A percentile compares a stretch with the other conserved stretches of the same genome.
Conservation (phyloP, 345 rosid genomes). For the Pistacia integerrima region DNA sequence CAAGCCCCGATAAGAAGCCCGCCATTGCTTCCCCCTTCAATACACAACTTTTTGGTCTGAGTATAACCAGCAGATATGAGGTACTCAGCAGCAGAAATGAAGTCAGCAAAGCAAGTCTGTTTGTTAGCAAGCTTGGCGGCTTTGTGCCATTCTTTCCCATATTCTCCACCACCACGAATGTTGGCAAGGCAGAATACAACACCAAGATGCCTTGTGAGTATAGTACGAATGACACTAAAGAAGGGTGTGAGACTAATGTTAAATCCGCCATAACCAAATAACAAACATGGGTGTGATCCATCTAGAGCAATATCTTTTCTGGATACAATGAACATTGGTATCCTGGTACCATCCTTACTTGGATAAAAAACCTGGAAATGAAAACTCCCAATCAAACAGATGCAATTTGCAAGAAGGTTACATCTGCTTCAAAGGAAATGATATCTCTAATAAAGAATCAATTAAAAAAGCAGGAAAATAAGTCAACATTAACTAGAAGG, state of each 20-base stretch:
- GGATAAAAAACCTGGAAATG: conserved; percentile 69
- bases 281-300: conserved; percentile 89
- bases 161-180: conserved; percentile 97
- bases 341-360: conserved; percentile 77
- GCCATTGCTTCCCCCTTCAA: conserved; percentile 97
- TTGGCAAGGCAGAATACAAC: conserved; percentile 79
- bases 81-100: conserved; percentile 76
- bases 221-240: conserved; percentile 65
- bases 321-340: conserved; percentile 80
- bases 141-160: conserved; percentile 97
- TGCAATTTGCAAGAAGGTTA: neutral
- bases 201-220: conserved; percentile 78
- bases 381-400: conserved; percentile 12
- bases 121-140: conserved; percentile 76
- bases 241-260: conserved; percentile 70
- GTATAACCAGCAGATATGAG: conserved; percentile 81
- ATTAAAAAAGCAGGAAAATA: neutral
- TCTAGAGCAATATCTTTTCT: conserved; percentile 58
- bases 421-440: neutral
- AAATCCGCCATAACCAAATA: conserved; percentile 94
- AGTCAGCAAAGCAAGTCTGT: conserved; percentile 92
- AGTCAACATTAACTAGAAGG: neutral
- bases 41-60: conserved; percentile 68
- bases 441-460: neutral
- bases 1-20: conserved; percentile 94